phyloP scores from a whole-genome alignment of 2,329 filamentous ascomycete genomes.

The Penicillium psychrosexuale region DNA sequence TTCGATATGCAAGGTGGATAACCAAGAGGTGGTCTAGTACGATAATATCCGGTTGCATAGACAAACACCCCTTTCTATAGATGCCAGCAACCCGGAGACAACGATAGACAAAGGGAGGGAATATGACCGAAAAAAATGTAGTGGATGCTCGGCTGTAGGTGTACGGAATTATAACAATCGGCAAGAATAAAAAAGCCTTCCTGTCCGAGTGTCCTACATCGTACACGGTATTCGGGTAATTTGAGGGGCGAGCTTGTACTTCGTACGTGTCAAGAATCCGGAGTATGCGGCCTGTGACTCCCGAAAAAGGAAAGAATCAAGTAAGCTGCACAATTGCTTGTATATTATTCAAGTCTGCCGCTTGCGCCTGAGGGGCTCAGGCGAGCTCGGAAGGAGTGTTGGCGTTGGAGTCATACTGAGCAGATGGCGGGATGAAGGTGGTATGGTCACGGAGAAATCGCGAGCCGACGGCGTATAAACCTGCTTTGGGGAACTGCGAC shows the following conservation, averaged over 20 bases:
- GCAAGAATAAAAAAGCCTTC: not conserved
- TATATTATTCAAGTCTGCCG: slow-evolving; percentile 4
- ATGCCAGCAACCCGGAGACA: not conserved
- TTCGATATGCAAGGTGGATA: not conserved
- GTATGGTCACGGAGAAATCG: slow-evolving; percentile 22
- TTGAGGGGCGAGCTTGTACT: not conserved
- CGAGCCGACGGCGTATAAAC: slow-evolving; percentile 10
- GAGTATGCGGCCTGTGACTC: not conserved
- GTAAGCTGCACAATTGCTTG: not conserved
- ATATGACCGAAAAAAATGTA: not conserved
- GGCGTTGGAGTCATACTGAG: slow-evolving; percentile 26
- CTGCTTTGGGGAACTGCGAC: slow-evolving; percentile 15
- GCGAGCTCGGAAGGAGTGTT: slow-evolving; percentile 14
- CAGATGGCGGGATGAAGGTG: slow-evolving; percentile 22
- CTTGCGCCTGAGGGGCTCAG: slow-evolving; percentile 14
- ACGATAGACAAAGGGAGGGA: not conserved
- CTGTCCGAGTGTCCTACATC: not conserved
- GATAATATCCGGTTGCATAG: not conserved
- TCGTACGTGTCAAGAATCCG: not conserved
- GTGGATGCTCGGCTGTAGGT: not conserved
- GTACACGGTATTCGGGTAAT: not conserved
- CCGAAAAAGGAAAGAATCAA: not conserved
- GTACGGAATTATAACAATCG: not conserved
- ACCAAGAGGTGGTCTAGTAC: not conserved
- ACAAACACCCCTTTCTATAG: not conserved